These are phyloP conservation scores for Thermothelomyces thermophilus DNA, from an alignment of 2,329 filamentous ascomycete species.

Conservation along the genomic window DNA sequence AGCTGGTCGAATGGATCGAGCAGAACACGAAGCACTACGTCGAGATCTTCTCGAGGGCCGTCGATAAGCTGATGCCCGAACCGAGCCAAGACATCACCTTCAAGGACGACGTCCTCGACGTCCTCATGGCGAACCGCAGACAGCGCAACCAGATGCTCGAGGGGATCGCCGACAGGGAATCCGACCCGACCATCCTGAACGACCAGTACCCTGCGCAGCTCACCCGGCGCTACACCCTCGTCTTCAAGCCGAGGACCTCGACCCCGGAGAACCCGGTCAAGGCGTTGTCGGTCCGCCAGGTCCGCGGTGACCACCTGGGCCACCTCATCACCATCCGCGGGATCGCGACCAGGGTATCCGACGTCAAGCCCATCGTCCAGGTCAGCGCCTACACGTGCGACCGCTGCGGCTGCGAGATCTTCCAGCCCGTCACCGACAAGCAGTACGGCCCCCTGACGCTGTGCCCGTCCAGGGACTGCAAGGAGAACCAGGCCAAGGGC, in stretches of 20 bases:
- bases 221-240: constrained; percentile 87
- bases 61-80: constrained; percentile 78
- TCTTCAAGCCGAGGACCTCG: constrained; percentile 86
- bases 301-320: constrained; percentile 87
- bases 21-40: constrained; percentile 92
- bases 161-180: constrained; percentile 57
- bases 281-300: constrained; percentile 81
- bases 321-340: constrained; percentile 89
- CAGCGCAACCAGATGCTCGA: constrained; percentile 74
- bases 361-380: constrained; percentile 95
- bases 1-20: constrained; percentile 78
- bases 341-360: constrained; percentile 90
- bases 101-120: constrained; percentile 95
- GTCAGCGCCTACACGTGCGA: constrained; percentile 98
- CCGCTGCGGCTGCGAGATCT: constrained; percentile 92
- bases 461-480: constrained; percentile 87
- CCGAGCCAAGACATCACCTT: constrained; percentile 76
- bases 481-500: constrained; percentile 83
- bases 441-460: constrained; percentile 81
- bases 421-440: constrained; percentile 88
- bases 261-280: constrained; percentile 57
- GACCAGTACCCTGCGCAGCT: constrained; percentile 87
- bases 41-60: constrained; percentile 79
- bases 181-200: constrained; percentile 58
- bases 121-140: constrained; percentile 88